phyloP scores from a whole-genome alignment of 371 early-diverging fungal species.

The Rhizopus sp. region DNA sequence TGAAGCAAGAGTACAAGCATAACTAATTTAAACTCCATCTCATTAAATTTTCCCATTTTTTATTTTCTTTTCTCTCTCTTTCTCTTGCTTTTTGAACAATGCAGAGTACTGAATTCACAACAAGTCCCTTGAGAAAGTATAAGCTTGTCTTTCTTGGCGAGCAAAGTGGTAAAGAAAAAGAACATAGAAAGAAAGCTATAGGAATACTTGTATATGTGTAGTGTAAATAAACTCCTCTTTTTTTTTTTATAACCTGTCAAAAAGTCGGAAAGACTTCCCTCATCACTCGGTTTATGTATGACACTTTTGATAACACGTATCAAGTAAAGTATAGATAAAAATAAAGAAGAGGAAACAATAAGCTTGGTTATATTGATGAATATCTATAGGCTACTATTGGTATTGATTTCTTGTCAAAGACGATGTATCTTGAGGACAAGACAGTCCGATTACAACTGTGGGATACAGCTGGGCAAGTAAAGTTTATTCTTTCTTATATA shows the following conservation, averaged over 20 bases:
- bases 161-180: slow-evolving; percentile 79
- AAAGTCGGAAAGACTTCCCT: slow-evolving; percentile 99
- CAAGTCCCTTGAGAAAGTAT: slow-evolving; percentile 80
- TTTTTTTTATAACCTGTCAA: background rate
- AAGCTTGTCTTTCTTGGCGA: slow-evolving; percentile 96
- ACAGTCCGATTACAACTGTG: slow-evolving; percentile 98
- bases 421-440: slow-evolving; percentile 96
- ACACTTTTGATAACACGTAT: slow-evolving; percentile 97
- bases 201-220: too few species aligned
- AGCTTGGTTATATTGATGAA: background rate
- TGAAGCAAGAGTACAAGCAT: slow-evolving; percentile 7
- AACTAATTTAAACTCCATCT: background rate
- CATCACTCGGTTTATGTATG: slow-evolving; percentile 99
- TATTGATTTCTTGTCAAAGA: slow-evolving; percentile 99
- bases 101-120: slow-evolving; percentile 35
- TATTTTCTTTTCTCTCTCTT: slow-evolving; percentile 9
- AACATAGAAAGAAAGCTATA: slow-evolving; percentile 1
- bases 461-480: slow-evolving; percentile 99
- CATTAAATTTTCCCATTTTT: slow-evolving; percentile 5
- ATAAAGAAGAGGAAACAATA: background rate
- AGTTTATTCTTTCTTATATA: background rate
- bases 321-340: slow-evolving; percentile 60
- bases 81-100: slow-evolving; percentile 17
- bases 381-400: slow-evolving; percentile 95
- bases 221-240: background rate